Percentiles rank a stretch among this genome's conserved stretches.
Conservation (phyloP, 257 asterid species). For the Cruciata laevipes region DNA sequence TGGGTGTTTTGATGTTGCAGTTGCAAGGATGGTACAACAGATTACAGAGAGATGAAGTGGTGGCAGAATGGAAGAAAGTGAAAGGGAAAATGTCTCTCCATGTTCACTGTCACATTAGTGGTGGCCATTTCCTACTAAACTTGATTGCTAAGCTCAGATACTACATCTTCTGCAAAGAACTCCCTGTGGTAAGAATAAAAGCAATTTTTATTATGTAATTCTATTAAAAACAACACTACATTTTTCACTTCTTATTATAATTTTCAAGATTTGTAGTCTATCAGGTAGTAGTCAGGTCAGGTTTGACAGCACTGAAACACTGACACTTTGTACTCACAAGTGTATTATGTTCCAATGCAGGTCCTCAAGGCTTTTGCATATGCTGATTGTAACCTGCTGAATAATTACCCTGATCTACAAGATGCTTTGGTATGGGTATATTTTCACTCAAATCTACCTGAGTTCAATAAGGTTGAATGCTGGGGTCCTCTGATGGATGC, state of each 20-base stretch:
- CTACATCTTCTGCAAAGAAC: conserved; percentile 86
- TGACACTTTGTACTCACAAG: background rate
- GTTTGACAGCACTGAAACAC: too few species aligned
- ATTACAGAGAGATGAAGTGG: conserved; percentile 89
- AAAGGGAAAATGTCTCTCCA: conserved; percentile 89
- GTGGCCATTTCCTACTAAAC: conserved; percentile 73
- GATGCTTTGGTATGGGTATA: conserved; percentile 83
- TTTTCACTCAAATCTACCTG: conserved; percentile 83
- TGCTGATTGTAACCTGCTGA: conserved; percentile 62
- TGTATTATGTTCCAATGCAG: conserved; percentile 17
- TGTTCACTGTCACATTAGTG: conserved; percentile 93
- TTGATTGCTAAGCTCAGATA: conserved; percentile 60
- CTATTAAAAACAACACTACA: too few species aligned
- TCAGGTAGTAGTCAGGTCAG: too few species aligned
- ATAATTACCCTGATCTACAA: conserved; percentile 59
- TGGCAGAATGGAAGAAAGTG: conserved; percentile 93
- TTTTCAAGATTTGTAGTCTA: too few species aligned
- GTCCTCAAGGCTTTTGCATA: conserved; percentile 82
- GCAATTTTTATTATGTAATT: background rate
- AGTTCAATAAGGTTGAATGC: conserved; percentile 78
- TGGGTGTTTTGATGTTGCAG: conserved; percentile 31
- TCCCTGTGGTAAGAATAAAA: conserved; percentile 63
- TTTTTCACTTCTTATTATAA: background rate
- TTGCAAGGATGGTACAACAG: conserved; percentile 92
- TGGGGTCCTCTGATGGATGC: conserved; percentile 88